Percentiles rank a stretch among this genome's conserved stretches.
Conservation (phyloP, 805 yeast genomes). For the Hemisphaericaspora nanyangensis region DNA sequence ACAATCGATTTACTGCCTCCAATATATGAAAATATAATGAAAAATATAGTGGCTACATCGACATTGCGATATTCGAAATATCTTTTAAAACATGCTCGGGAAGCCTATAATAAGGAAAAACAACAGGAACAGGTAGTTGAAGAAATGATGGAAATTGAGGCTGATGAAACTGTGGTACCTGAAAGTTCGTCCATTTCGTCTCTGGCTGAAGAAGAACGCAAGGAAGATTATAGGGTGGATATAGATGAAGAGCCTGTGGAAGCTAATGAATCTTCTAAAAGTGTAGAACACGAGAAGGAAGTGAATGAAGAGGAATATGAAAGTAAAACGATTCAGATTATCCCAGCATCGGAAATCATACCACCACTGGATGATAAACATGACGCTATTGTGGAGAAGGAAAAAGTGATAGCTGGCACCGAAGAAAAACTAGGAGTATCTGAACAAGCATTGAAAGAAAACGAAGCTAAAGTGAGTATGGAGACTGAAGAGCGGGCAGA, state of each 20-base stretch:
- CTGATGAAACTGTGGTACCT: not conserved
- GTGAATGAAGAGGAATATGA: constrained; percentile 9
- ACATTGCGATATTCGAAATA: constrained; percentile 11
- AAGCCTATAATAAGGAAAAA: constrained; percentile 1
- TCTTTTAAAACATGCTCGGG: constrained; percentile 6
- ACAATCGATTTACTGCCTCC: constrained; percentile 17
- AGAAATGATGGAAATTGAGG: not conserved
- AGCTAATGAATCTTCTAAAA: not conserved
- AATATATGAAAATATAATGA: constrained; percentile 17
- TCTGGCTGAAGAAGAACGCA: not conserved
- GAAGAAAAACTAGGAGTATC: constrained; percentile 1
- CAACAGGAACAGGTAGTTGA: not conserved
- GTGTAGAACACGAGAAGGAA: constrained; percentile 7
- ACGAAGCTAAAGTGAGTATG: not conserved
- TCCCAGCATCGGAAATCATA: too few species aligned
- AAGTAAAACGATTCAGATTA: constrained; percentile 14
- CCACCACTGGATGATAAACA: constrained; percentile 12
- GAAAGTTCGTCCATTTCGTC: too few species aligned
- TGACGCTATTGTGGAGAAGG: constrained; percentile 8
- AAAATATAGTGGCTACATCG: constrained; percentile 19
- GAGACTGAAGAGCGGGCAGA: constrained; percentile 4
- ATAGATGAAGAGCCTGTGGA: not conserved
- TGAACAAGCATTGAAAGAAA: not conserved
- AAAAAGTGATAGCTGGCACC: constrained; percentile 4
- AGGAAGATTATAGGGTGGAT: constrained; percentile 17